Base-by-base conservation (phyloP, 2,329 filamentous ascomycete species). In the Dactylellina cionopaga region DNA sequence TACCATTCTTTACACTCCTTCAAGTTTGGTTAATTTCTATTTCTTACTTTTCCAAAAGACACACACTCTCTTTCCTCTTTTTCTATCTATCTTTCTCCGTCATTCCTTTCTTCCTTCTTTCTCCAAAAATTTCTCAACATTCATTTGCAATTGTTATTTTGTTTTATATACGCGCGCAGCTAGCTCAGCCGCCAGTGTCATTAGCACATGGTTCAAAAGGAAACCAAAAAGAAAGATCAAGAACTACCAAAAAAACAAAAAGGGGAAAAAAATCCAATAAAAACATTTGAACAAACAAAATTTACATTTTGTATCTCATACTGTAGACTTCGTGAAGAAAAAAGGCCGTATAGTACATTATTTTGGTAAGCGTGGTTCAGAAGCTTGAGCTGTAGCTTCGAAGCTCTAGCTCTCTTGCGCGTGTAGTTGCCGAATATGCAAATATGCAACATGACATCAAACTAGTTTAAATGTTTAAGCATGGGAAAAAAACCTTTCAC, bases 11-110 rank as follows among this genome's bases (percentile, higher is more conserved):
- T 66, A 58, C 62, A 66, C 51, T 65, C 60, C 4, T 58, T 66
- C 43, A 51, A 29, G 41, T 56, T 70, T 63, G 27, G 37, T 70
- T 70, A 58, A 58, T 70, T 63, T 63, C 33, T 63, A 59, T 63
- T 56, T 22, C 27, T 35, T 46, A 41, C 17, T 29, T 19, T 35
- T 43, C 9, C 27, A 46, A 7, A 13, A 19, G 22, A 25, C 13
- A 46, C 15, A 29, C 24, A 56, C 60, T 54, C 52, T 56, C 51
- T 11, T 65, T 65, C 49, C 55, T 22, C 24, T 51, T 19, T 66
- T 51, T 15, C 33, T 43, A 51, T 46, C 17, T 2, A 5, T 3
- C 17, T 35, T 17, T 27, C 29, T 33, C 37, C 17, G 6, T 17
- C 19, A 27, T 35, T 41, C 15, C 17, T 27, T 9, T 6, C 13